Base-by-base conservation (phyloP, 805 yeast genomes). In the Starmerella bombi region DNA sequence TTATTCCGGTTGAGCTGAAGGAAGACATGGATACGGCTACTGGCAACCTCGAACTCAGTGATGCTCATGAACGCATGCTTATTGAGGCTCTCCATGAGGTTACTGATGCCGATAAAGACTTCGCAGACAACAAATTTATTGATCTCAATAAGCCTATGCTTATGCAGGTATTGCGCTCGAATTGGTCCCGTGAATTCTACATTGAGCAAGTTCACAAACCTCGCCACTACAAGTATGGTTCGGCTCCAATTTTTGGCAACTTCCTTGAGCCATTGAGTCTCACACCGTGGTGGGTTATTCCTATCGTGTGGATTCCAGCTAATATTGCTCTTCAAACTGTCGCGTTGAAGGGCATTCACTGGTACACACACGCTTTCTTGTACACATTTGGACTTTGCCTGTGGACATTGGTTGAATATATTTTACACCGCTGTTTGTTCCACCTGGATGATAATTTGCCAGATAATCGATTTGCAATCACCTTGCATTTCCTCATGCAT, bases 171-270 rank as follows among this genome's bases (percentile, higher is more conserved):
- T 62, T 84, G 41, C 67, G 72, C 45, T 75, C 85, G 32, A 69
- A 71, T 27, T 91, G 85, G 68, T 57, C 80, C 32, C 88, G 82
- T 58, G 93, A 83, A 32, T 88, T 91, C 56, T 91, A 91, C 60
- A 68, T 91, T 56, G 94, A 85, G 58, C 96, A 91, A 63, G 91
- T 91, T 32, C 98, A 91, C 61, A 76, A 96, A 62, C 98, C 98
- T 40, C 77, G 98, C 59, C 98, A 91, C 61, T 91, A 86, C 58
- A 97, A 97, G 50, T 77, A 85, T 58, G 96, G 95, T 9, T 83
- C 95, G 3, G 98, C 98, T 10, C 95, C 86, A 5, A 59, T 91
- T 40, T 91, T 91, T 61, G 98, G 98, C 36, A 85, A 86, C 62
- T 81, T 88, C 60, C 65, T 91, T 45, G 98, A 91, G 63, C 96